phyloP scores from a whole-genome alignment of 1,139 yeast species.

The Sugiyamaella paludigena region DNA sequence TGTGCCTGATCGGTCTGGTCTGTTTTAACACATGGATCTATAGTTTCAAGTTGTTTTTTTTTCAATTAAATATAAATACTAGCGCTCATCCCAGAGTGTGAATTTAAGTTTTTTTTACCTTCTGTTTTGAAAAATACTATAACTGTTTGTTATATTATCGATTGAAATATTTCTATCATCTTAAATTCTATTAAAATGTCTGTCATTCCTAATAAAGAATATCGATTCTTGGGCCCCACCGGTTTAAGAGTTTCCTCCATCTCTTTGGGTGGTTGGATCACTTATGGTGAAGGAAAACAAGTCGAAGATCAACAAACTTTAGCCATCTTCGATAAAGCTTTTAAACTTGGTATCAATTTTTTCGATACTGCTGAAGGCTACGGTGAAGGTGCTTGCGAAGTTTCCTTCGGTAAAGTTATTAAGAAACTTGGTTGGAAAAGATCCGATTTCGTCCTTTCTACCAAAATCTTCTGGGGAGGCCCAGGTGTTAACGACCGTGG shows the following conservation, averaged over 20 bases:
- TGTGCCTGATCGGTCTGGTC: no score
- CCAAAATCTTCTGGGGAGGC: conserved; percentile 36
- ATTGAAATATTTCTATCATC: no score
- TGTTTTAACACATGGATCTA: no score
- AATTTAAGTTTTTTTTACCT: no score
- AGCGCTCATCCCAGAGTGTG: no score
- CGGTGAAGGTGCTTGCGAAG: conserved; percentile 35
- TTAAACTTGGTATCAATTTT: conserved; percentile 37
- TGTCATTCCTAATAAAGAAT: conserved; percentile 29
- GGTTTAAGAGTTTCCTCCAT: conserved; percentile 38
- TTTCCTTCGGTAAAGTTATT: conserved; percentile 34
- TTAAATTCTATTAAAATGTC: conserved; percentile 10
- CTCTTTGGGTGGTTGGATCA: conserved; percentile 40
- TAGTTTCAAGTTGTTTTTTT: no score
- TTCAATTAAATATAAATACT: no score
- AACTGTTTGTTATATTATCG: no score
- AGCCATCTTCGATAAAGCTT: conserved; percentile 35
- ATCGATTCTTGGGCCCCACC: conserved; percentile 37
- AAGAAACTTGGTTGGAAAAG: conserved; percentile 36
- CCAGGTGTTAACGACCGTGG: conserved; percentile 44
- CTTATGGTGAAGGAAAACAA: conserved; percentile 34
- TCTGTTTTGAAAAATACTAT: no score
- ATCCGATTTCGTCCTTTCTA: conserved; percentile 35
- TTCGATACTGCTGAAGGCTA: conserved; percentile 39
- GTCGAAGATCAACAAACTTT: conserved; percentile 32